phyloP scores from a whole-genome alignment of 495 filamentous ascomycete species.

The Lasiosphaeris hirsuta region DNA sequence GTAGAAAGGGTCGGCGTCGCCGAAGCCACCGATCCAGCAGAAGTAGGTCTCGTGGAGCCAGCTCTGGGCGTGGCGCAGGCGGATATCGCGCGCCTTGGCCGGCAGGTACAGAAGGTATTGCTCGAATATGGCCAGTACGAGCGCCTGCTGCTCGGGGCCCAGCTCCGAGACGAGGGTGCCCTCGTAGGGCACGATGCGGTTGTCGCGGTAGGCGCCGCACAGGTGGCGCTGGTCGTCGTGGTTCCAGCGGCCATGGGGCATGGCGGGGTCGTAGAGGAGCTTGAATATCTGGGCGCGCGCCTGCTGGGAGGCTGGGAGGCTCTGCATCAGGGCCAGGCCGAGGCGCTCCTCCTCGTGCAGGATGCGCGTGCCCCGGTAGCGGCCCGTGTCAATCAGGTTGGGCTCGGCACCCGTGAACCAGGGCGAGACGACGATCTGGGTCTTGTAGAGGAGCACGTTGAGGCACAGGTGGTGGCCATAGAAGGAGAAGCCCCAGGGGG shows the following conservation, averaged over 20 bases:
- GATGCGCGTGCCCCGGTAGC: constrained; percentile 57
- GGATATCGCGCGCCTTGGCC: constrained; percentile 42
- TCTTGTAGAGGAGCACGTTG: constrained; percentile 58
- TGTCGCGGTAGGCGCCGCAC: constrained; percentile 72
- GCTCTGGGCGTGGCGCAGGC: constrained; percentile 48
- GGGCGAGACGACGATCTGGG: constrained; percentile 61
- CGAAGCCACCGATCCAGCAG: constrained; percentile 68
- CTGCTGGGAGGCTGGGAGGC: constrained; percentile 47
- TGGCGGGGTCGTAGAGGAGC: constrained; percentile 53
- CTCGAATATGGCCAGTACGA: constrained; percentile 53
- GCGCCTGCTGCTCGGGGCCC: constrained; percentile 41
- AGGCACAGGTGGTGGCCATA: constrained; percentile 77
- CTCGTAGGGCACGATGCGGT: constrained; percentile 71
- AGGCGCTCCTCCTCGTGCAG: constrained; percentile 61
- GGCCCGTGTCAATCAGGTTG: constrained; percentile 65
- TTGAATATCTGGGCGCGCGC: constrained; percentile 53
- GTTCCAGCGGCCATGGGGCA: constrained; percentile 70
- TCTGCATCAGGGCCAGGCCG: constrained; percentile 66
- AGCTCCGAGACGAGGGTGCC: constrained; percentile 53
- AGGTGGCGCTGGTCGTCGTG: constrained; percentile 69
- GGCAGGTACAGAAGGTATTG: constrained; percentile 67
- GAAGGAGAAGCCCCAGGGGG: constrained; percentile 69
- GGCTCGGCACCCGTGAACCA: constrained; percentile 79
- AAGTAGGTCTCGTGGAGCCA: constrained; percentile 68
- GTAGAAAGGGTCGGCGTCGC: constrained; percentile 68